Conservation (phyloP, 345 rosid species). For the Rhodamnia rubescens region DNA sequence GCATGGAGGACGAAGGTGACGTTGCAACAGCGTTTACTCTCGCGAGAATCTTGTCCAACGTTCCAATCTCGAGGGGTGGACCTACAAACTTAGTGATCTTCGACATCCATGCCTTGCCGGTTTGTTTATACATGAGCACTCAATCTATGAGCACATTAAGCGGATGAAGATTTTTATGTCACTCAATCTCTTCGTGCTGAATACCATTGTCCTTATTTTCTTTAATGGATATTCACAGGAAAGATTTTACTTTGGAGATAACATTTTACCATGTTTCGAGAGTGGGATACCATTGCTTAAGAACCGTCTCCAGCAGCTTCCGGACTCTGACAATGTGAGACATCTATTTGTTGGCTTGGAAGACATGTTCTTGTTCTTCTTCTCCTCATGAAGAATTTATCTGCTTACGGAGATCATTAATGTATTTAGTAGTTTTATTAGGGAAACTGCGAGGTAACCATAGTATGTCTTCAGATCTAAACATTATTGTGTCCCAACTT, state of each 20-base stretch:
- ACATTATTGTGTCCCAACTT: not conserved
- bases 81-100: conserved; percentile 96
- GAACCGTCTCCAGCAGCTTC: conserved; percentile 69
- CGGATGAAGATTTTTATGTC: fast-evolving
- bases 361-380: not conserved
- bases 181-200: not conserved
- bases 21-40: conserved; percentile 96
- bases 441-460: not conserved
- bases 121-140: conserved; percentile 1
- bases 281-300: conserved; percentile 94
- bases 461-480: not conserved
- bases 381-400: not conserved
- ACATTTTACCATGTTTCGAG: conserved; percentile 83
- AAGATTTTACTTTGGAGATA: conserved; percentile 96
- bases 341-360: not conserved
- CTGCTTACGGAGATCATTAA: not conserved
- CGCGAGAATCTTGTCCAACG: conserved; percentile 82
- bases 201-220: not conserved
- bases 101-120: conserved; percentile 98
- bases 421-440: not conserved
- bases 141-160: not conserved
- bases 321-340: conserved; percentile 86
- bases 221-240: conserved; percentile 34
- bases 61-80: conserved; percentile 83
- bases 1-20: conserved; percentile 99